Evolutionary conservation across 2,329 filamentous ascomycete genomes (phyloP).

Genomic region (Aureobasidium subglaciale): DNA sequence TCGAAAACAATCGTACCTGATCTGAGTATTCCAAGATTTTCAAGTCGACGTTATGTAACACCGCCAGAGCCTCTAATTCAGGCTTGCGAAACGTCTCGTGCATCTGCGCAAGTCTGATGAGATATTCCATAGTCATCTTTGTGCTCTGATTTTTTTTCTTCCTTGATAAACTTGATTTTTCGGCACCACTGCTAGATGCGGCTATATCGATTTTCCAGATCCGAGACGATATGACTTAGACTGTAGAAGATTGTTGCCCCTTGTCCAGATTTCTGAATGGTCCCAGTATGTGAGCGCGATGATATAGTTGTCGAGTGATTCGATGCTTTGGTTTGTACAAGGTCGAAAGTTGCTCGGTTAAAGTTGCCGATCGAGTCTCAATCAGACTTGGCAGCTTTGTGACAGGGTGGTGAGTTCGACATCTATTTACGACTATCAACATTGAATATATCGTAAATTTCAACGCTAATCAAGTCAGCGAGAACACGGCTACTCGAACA

Average conservation of each 20-base stretch:
- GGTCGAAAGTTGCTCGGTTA: background rate
- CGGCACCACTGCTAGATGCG: too few relatives aligned
- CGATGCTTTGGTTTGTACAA: background rate
- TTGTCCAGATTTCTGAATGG: too few relatives aligned
- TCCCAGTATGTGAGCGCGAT: background rate
- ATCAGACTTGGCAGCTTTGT: background rate
- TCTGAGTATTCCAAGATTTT: slow-evolving; percentile 68
- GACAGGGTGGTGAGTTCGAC: background rate
- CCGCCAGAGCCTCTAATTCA: slow-evolving; percentile 74
- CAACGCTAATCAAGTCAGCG: too few relatives aligned
- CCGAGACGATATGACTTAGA: too few relatives aligned
- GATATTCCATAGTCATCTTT: slow-evolving; percentile 55
- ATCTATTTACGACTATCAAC: too few relatives aligned
- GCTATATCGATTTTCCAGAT: too few relatives aligned
- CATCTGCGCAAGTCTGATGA: slow-evolving; percentile 81
- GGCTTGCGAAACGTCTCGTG: slow-evolving; percentile 87
- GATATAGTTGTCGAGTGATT: background rate
- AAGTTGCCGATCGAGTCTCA: background rate
- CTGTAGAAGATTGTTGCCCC: too few relatives aligned
- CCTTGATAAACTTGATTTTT: background rate
- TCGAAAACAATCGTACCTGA: too few relatives aligned
- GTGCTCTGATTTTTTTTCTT: background rate
- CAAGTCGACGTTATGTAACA: slow-evolving; percentile 58
- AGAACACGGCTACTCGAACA: too few relatives aligned
- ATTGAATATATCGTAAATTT: too few relatives aligned